Evolutionary conservation across 2,329 filamentous ascomycete species (phyloP).

Genomic region (Apiospora sp.): DNA sequence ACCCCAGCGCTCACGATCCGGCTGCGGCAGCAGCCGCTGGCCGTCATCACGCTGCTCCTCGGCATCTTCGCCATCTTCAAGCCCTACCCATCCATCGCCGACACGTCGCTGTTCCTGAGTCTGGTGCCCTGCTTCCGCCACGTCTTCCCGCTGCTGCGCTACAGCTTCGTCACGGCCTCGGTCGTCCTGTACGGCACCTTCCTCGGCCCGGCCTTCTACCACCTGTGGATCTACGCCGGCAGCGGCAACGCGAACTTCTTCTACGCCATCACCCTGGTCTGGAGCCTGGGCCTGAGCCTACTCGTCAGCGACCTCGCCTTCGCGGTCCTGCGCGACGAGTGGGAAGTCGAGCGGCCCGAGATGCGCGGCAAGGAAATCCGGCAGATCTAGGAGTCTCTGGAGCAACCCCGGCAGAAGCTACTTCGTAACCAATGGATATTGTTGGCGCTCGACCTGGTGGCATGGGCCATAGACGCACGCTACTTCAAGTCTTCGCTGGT

Average conservation of each 20-base stretch:
- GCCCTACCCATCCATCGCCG: conserved; percentile 92
- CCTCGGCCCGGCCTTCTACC: conserved; percentile 92
- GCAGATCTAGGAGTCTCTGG: conserved; percentile 69
- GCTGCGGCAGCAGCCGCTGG: conserved; percentile 84
- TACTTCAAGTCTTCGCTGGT: not conserved
- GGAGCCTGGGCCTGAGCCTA: conserved; percentile 89
- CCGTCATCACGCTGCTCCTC: conserved; percentile 82
- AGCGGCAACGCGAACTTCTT: conserved; percentile 99
- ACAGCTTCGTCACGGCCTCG: conserved; percentile 85
- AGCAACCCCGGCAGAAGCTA: not conserved
- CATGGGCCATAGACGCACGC: conserved; percentile 13
- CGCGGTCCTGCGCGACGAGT: conserved; percentile 88
- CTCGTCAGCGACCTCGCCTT: conserved; percentile 89
- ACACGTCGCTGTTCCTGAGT: conserved; percentile 85
- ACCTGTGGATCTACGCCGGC: conserved; percentile 97
- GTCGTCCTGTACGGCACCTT: conserved; percentile 88
- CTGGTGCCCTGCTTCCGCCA: conserved; percentile 89
- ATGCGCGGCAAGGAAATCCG: conserved; percentile 87
- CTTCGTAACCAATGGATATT: not conserved
- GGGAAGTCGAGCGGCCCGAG: conserved; percentile 91
- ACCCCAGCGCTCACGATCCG: conserved; percentile 86
- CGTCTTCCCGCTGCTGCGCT: conserved; percentile 90
- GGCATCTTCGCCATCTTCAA: conserved; percentile 96
- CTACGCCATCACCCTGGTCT: conserved; percentile 98
- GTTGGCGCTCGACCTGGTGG: not conserved